Percentiles rank a stretch among this genome's conserved stretches.
These are phyloP conservation scores for Colletotrichum chrysophilum DNA, from an alignment of 2,329 filamentous ascomycete species.

Conservation along the genomic window DNA sequence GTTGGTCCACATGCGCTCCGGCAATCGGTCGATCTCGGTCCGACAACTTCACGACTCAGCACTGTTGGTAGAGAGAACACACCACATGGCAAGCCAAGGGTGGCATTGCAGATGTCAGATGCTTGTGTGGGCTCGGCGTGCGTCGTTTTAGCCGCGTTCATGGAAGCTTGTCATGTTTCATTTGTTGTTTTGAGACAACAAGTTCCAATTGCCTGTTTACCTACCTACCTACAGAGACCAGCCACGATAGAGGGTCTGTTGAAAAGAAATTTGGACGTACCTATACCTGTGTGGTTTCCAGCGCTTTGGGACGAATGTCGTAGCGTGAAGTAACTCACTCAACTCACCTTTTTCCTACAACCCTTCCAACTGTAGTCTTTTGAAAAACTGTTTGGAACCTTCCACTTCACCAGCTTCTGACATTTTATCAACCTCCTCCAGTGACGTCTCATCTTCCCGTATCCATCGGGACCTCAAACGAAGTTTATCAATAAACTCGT, in stretches of 20 bases:
- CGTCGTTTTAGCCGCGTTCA: not conserved
- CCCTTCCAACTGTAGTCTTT: not conserved
- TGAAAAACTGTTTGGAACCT: not conserved
- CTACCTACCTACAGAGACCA: not conserved
- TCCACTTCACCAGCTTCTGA: not conserved
- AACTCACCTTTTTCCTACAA: not conserved
- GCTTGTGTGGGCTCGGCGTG: not conserved
- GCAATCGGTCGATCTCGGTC: not conserved
- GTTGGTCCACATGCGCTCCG: not conserved
- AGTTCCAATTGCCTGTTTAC: not conserved
- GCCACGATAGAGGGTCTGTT: not conserved
- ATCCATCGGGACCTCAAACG: not conserved
- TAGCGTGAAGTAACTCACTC: not conserved
- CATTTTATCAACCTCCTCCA: not conserved
- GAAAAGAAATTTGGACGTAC: not conserved
- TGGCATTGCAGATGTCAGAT: not conserved
- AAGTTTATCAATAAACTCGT: not conserved
- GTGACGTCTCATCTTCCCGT: not conserved
- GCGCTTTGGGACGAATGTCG: not conserved
- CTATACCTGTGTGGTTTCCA: not conserved
- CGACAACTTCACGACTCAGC: not conserved
- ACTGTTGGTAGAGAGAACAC: not conserved
- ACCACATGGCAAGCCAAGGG: not conserved
- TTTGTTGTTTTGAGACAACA: not conserved
- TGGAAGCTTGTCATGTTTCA: not conserved